phyloP scores from a whole-genome alignment of 805 yeast species.

The Lipomyces sp. region DNA sequence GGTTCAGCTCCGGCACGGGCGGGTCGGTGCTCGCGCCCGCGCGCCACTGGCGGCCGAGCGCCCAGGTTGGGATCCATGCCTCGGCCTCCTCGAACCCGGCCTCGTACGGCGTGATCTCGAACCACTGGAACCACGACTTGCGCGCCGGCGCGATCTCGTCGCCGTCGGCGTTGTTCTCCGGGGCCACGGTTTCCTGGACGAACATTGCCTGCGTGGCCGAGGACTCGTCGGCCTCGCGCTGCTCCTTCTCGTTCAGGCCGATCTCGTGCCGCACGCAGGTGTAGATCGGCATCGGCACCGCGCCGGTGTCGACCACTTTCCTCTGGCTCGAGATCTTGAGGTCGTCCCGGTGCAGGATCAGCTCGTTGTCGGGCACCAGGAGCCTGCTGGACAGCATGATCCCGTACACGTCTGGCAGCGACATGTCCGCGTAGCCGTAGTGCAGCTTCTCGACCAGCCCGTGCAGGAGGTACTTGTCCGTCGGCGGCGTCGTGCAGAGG shows the following conservation, averaged over 20 bases:
- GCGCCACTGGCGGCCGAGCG: slow-evolving; percentile 27
- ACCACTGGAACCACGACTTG: slow-evolving; percentile 30
- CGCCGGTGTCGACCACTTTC: slow-evolving; percentile 26
- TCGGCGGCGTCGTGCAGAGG: slow-evolving; percentile 25
- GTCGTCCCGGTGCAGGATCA: slow-evolving; percentile 14
- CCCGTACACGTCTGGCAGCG: slow-evolving; percentile 30
- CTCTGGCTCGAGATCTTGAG: slow-evolving; percentile 30
- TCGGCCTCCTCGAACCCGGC: slow-evolving; percentile 31
- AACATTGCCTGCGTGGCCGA: background rate
- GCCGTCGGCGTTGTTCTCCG: background rate
- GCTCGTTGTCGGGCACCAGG: slow-evolving; percentile 24
- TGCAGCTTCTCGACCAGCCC: slow-evolving; percentile 27
- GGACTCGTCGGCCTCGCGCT: slow-evolving; percentile 5
- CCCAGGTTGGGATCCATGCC: slow-evolving; percentile 34
- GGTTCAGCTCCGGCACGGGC: slow-evolving; percentile 25
- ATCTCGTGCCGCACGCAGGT: slow-evolving; percentile 32
- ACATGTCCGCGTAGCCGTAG: slow-evolving; percentile 9
- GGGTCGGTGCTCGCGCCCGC: slow-evolving; percentile 23
- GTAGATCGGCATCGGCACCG: slow-evolving; percentile 31
- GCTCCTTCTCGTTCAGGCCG: slow-evolving; percentile 20
- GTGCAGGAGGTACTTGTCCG: slow-evolving; percentile 28
- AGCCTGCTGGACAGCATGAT: slow-evolving; percentile 27
- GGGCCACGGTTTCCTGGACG: slow-evolving; percentile 3
- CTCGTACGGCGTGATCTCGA: slow-evolving; percentile 33
- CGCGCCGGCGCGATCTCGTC: slow-evolving; percentile 2